These are phyloP conservation scores for Trametopsis cervina DNA, from an alignment of 768 basidiomycete species.

Conservation along the genomic window DNA sequence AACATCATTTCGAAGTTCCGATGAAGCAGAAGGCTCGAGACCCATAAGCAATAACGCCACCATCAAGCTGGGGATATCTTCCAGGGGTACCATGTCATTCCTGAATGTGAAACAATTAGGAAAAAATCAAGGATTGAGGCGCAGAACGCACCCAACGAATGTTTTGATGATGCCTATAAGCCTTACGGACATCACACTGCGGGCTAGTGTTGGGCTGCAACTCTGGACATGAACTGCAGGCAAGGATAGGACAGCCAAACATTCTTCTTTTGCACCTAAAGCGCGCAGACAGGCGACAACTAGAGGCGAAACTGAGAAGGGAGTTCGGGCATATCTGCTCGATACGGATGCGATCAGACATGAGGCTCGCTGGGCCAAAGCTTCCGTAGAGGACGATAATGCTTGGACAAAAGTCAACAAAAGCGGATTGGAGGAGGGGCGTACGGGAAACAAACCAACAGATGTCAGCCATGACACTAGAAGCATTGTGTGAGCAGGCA, in stretches of 20 bases:
- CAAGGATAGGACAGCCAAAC: not conserved
- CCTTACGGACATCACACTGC: slow-evolving; percentile 31
- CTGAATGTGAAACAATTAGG: slow-evolving; percentile 18
- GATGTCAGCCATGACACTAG: not conserved
- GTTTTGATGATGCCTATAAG: slow-evolving; percentile 35
- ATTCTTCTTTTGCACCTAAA: not conserved
- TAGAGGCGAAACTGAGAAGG: slow-evolving; percentile 3
- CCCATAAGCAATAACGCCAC: slow-evolving; percentile 46
- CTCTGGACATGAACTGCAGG: not conserved
- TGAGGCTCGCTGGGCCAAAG: not conserved
- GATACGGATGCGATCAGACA: not conserved
- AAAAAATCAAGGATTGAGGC: not conserved
- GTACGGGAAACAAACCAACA: not conserved
- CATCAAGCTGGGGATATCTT: slow-evolving; percentile 43
- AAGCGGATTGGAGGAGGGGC: too few species aligned
- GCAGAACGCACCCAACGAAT: slow-evolving; percentile 38
- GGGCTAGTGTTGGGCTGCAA: slow-evolving; percentile 16
- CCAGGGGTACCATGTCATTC: slow-evolving; percentile 26
- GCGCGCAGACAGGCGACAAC: slow-evolving; percentile 20
- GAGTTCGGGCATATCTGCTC: not conserved
- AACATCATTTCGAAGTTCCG: slow-evolving; percentile 40
- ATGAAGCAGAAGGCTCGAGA: slow-evolving; percentile 43
- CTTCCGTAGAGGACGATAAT: not conserved
- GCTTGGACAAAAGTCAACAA: too few species aligned
- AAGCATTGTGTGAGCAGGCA: not conserved